phyloP scores from a whole-genome alignment of 139 green algal species.

The Tetradesmus lagerheimii region DNA sequence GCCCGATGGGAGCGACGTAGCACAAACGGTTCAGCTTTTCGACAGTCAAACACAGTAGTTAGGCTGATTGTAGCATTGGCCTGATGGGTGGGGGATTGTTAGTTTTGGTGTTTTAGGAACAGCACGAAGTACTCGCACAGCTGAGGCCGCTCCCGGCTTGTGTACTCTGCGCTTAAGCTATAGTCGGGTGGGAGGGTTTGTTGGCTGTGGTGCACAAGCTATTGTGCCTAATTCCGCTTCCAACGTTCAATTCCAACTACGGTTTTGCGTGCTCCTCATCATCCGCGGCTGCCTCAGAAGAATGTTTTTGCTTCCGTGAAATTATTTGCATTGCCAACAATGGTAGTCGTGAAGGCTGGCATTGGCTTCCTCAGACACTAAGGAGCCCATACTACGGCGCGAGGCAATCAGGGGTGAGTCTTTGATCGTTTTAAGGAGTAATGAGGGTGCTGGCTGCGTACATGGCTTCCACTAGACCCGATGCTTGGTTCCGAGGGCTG shows the following conservation, averaged over 20 bases:
- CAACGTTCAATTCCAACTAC: constrained; percentile 1
- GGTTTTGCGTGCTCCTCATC: background rate
- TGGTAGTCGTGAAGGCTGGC: background rate
- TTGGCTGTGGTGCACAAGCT: background rate
- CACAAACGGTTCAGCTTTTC: too few species aligned
- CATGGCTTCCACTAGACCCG: background rate
- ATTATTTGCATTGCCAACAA: background rate
- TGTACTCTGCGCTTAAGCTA: background rate
- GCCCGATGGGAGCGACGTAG: background rate
- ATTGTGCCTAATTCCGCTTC: background rate
- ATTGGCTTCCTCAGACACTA: background rate
- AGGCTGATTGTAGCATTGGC: background rate
- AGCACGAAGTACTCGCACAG: background rate
- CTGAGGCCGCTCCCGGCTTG: background rate
- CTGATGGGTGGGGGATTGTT: background rate
- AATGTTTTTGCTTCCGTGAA: background rate
- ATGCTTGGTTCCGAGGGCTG: background rate
- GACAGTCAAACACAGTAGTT: too few species aligned
- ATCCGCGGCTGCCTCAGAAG: background rate
- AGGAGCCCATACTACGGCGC: background rate
- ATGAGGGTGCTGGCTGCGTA: background rate
- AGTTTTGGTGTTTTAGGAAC: background rate
- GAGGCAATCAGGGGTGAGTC: background rate
- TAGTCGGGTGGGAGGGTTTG: background rate
- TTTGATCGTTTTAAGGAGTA: background rate